Conservation (phyloP, 2,329 filamentous ascomycete species). For the Fusarium pseudocircinatum region DNA sequence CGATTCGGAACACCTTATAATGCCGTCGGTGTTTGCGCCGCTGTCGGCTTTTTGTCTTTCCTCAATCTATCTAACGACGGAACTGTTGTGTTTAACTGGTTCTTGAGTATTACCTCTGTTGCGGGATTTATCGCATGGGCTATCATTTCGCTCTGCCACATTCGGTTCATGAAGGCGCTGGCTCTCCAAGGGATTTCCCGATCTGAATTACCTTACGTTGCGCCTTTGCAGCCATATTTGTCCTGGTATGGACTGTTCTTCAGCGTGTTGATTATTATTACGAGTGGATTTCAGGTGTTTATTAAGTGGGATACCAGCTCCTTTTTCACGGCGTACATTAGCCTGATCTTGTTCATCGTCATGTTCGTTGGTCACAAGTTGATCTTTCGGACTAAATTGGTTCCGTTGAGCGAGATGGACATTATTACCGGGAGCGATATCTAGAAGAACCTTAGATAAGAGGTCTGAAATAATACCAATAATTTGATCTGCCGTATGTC, state of each 20-base stretch:
- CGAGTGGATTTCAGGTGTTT: slow-evolving; percentile 34
- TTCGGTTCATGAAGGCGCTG: slow-evolving; percentile 68
- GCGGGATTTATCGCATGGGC: slow-evolving; percentile 70
- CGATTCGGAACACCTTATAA: slow-evolving; percentile 68
- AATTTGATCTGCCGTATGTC: too few relatives aligned
- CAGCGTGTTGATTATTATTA: slow-evolving; percentile 25
- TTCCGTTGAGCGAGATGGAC: slow-evolving; percentile 14
- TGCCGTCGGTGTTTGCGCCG: slow-evolving; percentile 61
- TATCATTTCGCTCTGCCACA: slow-evolving; percentile 65
- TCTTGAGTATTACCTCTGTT: slow-evolving; percentile 74
- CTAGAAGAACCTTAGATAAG: neutral
- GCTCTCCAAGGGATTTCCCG: slow-evolving; percentile 55
- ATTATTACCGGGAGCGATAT: slow-evolving; percentile 3
- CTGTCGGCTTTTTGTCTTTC: slow-evolving; percentile 73
- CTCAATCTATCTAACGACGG: slow-evolving; percentile 73
- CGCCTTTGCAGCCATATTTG: slow-evolving; percentile 68
- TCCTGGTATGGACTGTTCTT: slow-evolving; percentile 42
- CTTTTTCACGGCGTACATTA: slow-evolving; percentile 35
- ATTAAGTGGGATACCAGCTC: slow-evolving; percentile 24
- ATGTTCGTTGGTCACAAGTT: slow-evolving; percentile 34
- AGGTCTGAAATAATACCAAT: neutral
- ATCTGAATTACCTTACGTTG: slow-evolving; percentile 59
- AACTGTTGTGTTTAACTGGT: slow-evolving; percentile 74
- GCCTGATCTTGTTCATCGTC: slow-evolving; percentile 27
- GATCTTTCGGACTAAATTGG: slow-evolving; percentile 22